Base-by-base conservation (phyloP, 2,329 filamentous ascomycete species). In the Aspergillus tanneri region DNA sequence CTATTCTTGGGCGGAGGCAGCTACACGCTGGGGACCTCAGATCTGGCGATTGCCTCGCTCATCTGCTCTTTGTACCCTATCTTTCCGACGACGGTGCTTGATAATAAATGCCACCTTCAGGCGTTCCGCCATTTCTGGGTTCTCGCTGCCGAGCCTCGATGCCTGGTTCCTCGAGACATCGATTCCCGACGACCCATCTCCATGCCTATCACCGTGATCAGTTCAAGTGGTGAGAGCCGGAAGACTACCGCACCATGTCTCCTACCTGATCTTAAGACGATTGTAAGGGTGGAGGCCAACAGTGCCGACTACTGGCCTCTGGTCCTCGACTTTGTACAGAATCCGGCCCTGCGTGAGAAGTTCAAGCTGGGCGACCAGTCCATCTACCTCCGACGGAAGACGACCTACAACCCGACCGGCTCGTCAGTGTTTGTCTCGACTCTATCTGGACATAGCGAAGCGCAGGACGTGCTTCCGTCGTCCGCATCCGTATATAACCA, bases 121-220 rank as follows among this genome's bases (percentile, higher is more conserved):
- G 93, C 95, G 3, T 93, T 99, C 73, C 84, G 95, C 4, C 92
- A 99, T 70, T 88, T 99, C 63, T 99, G 93, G 93, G 92, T 96
- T 9, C 78, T 99, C 3, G 93, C 93, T 1, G 86, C 88, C 0
- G 93, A 99, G 62, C 83, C 90, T 8, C 83, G 95, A 43, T 97
- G 92, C 64, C 80, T 99, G 0, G 83, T 99, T 1, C 82, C 89
- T 14, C 88, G 92, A 52, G 93, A 99, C 58, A 81, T 93, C 3
- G 85, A 93, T 50, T 95, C 89, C 0, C 84, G 86, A 32, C 84
- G 90, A 35, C 87, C 91, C 0, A 82, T 96, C 40, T 81, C 84
- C 6, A 80, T 91, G 2, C 83, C 88, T 0, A 77, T 96, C 37
- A 77, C 78, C 4, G 78, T 96, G 46, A 78, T 75, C 8, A 76